These are phyloP conservation scores for Pythium scleroteichum DNA, from an alignment of 352 stramenopile genomes.

Conservation along the genomic window DNA sequence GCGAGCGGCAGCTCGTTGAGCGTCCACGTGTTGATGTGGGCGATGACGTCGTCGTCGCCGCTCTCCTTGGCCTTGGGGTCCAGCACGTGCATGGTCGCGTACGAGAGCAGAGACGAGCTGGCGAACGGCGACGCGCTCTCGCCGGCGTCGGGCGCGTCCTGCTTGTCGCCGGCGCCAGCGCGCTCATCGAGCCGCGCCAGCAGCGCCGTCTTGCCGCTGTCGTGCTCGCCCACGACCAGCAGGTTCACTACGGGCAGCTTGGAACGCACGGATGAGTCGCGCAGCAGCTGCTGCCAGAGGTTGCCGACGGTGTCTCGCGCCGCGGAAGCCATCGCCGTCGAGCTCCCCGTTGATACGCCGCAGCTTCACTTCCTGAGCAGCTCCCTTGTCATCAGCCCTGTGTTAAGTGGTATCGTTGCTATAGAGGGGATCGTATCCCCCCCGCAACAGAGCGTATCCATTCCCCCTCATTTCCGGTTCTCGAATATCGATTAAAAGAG, in stretches of 20 bases:
- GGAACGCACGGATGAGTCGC: constrained; percentile 75
- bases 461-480: background rate
- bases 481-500: background rate
- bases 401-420: background rate
- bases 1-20: constrained; percentile 71
- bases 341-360: background rate
- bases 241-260: constrained; percentile 69
- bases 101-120: constrained; percentile 58
- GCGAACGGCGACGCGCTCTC: constrained; percentile 17
- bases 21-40: constrained; percentile 75
- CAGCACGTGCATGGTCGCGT: constrained; percentile 63
- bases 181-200: constrained; percentile 60
- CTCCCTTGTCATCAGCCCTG: background rate
- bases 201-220: constrained; percentile 75
- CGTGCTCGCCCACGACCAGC: constrained; percentile 67
- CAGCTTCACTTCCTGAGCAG: constrained; percentile 14
- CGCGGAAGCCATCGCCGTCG: constrained; percentile 10
- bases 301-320: constrained; percentile 31
- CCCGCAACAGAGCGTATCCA: too few species aligned
- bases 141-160: constrained; percentile 14
- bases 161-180: constrained; percentile 9
- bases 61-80: constrained; percentile 63
- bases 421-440: constrained; percentile 3
- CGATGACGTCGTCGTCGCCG: constrained; percentile 64
- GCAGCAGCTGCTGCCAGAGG: constrained; percentile 85